Base-by-base conservation (phyloP, 495 filamentous ascomycete genomes). In the Aspergillus heteromorphus region DNA sequence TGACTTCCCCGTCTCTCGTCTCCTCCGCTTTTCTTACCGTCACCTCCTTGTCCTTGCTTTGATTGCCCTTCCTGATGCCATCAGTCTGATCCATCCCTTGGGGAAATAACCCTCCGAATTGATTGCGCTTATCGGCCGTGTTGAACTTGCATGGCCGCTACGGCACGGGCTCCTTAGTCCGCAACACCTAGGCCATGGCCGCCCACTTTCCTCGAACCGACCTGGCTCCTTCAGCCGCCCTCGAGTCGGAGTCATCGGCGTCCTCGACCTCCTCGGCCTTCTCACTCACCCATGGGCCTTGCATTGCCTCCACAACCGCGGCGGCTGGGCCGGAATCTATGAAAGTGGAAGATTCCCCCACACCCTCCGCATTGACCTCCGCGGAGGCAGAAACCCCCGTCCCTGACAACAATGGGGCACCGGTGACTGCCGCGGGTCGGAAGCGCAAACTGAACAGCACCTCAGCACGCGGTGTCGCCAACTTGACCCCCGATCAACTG, bases 401-500 rank as follows among this genome's bases (percentile, higher is more conserved):
- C 8, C 31, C 61, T 10, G 65, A 69, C 21, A 55, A 40, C 34
- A 60, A 65, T 36, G 62, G 58, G 29, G 25, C 66, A 14, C 53
- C 62, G 13, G 55, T 57, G 7, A 60, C 65, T 10, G 66, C 62
- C 45, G 70, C 68, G 19, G 61, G 72, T 42, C 74, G 74, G 49
- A 79, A 77, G 56, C 75, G 78, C 62, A 78, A 78, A 52, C 59
- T 76, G 50, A 75, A 73, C 50, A 74, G 67, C 58, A 69, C 72
- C 8, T 84, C 80, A n/a, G 79, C 82, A 21, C 75, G 87, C 52
- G 85, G 85, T 36, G 86, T 91, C 17, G 83, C 85, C 49, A 88
- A 84, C 54, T 79, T 90, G 56, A 87, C 84, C 11, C 81, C 83
- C n/a, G 79, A 83, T 20, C 86, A 90, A 64, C 74, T 88, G 45